phyloP scores from a whole-genome alignment of 768 basidiomycete species.

The Candolleomyces efflorescens region DNA sequence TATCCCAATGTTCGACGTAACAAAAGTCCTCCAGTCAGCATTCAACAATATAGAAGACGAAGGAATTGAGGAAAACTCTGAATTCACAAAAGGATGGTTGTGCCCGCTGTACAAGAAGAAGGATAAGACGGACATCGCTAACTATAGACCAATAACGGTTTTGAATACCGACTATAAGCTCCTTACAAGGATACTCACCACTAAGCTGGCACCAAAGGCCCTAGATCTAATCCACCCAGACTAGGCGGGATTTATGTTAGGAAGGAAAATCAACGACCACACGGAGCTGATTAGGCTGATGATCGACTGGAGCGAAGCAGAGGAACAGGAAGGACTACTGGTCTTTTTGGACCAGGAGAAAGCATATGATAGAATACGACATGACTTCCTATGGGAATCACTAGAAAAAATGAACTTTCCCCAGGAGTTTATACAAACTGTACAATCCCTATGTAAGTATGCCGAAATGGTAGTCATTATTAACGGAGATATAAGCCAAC shows the following conservation, averaged over 20 bases:
- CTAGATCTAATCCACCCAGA: constrained; percentile 22
- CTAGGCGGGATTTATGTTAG: constrained; percentile 34
- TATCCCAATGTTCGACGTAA: constrained; percentile 3
- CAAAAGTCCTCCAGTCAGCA: constrained; percentile 5
- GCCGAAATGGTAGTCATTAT: constrained; percentile 22
- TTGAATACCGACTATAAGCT: constrained; percentile 30
- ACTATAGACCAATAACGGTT: constrained; percentile 32
- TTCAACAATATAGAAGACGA: constrained; percentile 25
- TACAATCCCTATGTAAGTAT: neutral
- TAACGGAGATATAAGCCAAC: constrained; percentile 21
- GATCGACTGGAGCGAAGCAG: constrained; percentile 17
- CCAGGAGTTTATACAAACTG: neutral
- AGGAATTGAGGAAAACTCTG: constrained; percentile 8
- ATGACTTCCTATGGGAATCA: constrained; percentile 25
- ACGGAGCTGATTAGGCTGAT: constrained; percentile 22
- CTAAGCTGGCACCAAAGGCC: constrained; percentile 12
- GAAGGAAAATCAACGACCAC: constrained; percentile 26
- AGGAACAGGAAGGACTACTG: constrained; percentile 22
- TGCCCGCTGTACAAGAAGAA: constrained; percentile 41
- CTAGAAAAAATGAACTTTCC: constrained; percentile 22
- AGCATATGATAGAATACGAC: constrained; percentile 31
- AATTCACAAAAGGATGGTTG: constrained; percentile 31
- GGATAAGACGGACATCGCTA: constrained; percentile 22
- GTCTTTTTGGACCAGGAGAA: constrained; percentile 35
- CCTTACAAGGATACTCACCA: constrained; percentile 20